phyloP scores from a whole-genome alignment of 2,329 filamentous ascomycete species.

The Alternaria triticimaculans region DNA sequence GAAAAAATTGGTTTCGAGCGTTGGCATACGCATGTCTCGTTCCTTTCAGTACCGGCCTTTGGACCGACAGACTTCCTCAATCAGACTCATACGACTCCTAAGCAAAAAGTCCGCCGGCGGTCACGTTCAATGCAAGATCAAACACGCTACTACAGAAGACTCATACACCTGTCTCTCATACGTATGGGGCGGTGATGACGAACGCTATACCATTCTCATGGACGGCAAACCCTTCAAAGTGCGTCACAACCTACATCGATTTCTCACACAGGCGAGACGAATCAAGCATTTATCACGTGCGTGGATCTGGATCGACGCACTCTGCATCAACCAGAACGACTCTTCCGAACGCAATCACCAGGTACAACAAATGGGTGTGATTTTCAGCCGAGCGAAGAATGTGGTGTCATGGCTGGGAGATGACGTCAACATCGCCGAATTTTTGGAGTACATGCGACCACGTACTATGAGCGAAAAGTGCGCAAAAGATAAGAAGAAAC shows the following conservation, averaged over 20 bases:
- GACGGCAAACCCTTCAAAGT: not conserved
- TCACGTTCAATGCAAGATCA: constrained; percentile 2
- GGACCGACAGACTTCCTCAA: not conserved
- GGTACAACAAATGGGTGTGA: not conserved
- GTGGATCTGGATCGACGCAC: constrained; percentile 8
- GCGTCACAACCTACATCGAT: constrained; percentile 8
- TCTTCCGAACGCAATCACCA: not conserved
- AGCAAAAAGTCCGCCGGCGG: not conserved
- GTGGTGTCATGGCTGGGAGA: not conserved
- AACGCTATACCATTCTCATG: not conserved
- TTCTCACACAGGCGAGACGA: not conserved
- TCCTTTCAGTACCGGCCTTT: not conserved
- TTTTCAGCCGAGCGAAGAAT: not conserved
- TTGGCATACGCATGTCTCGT: not conserved
- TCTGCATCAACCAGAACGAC: constrained; percentile 11
- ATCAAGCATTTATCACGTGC: not conserved
- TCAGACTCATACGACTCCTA: not conserved
- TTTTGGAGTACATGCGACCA: not conserved
- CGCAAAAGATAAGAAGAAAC: not conserved
- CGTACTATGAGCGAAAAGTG: not conserved
- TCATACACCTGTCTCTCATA: constrained; percentile 15
- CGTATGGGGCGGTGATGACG: constrained; percentile 1
- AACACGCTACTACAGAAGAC: not conserved
- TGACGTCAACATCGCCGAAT: accelerated
- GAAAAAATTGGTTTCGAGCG: not conserved